phyloP scores from a whole-genome alignment of 495 filamentous ascomycete species.

The Aspergillus avenaceus region DNA sequence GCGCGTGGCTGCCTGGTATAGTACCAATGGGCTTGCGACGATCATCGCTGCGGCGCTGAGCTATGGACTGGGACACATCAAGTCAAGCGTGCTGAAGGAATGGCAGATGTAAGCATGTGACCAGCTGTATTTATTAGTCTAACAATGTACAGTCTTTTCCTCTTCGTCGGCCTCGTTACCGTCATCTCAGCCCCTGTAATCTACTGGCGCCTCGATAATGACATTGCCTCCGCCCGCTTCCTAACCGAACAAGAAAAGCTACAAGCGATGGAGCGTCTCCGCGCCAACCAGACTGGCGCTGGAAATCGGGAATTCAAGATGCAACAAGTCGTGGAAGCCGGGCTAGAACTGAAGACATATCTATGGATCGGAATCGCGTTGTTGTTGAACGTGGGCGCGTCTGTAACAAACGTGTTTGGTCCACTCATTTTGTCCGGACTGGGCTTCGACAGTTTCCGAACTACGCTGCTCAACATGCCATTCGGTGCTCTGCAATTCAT shows the following conservation, averaged over 20 bases:
- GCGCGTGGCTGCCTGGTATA: constrained; percentile 47
- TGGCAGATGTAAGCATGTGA: constrained; percentile 56
- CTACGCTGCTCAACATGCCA: constrained; percentile 48
- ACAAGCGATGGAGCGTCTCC: constrained; percentile 58
- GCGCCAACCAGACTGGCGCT: constrained; percentile 59
- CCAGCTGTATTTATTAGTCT: neutral
- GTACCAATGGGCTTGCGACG: constrained; percentile 46
- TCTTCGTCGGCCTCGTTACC: constrained; percentile 48
- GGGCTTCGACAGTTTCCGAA: constrained; percentile 53
- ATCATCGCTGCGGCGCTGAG: constrained; percentile 43
- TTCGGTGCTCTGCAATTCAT: constrained; percentile 45
- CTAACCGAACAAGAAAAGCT: constrained; percentile 54
- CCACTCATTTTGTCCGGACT: constrained; percentile 59
- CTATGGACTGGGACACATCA: constrained; percentile 52
- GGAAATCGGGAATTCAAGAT: constrained; percentile 44
- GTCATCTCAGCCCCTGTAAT: constrained; percentile 38
- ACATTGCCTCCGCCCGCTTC: constrained; percentile 53
- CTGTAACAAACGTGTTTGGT: constrained; percentile 56
- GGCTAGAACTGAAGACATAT: constrained; percentile 46
- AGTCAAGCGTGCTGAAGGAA: constrained; percentile 43
- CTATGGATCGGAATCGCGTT: constrained; percentile 50
- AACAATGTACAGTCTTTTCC: constrained; percentile 34
- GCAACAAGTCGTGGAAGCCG: constrained; percentile 41
- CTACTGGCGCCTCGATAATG: constrained; percentile 44
- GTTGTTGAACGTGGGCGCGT: constrained; percentile 58